Percentiles rank a stretch among this genome's conserved stretches.
phyloP scores from a whole-genome alignment of 2,329 filamentous ascomycete genomes.

The Phoma sp. region DNA sequence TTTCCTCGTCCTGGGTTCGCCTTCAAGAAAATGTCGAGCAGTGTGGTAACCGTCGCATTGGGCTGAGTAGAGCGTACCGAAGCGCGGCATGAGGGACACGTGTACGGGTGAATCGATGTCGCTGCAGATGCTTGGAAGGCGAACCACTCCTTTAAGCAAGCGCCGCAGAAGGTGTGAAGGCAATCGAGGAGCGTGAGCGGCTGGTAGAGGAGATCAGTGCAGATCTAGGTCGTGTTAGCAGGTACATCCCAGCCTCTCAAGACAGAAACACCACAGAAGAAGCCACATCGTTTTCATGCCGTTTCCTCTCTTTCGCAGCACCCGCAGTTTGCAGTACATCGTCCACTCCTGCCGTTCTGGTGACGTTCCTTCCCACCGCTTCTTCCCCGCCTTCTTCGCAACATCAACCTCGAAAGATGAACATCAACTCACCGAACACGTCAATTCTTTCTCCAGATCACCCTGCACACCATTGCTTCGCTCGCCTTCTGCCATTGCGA shows the following conservation, averaged over 20 bases:
- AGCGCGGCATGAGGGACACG: constrained; percentile 91
- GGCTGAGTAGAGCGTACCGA: constrained; percentile 84
- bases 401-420: constrained; percentile 18
- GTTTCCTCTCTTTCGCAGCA: background rate
- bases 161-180: constrained; percentile 94
- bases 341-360: constrained; percentile 1
- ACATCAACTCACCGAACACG: constrained; percentile 79
- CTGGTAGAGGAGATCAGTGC: constrained; percentile 92
- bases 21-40: constrained; percentile 86
- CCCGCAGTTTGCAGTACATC: background rate
- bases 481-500: constrained; percentile 45
- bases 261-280: constrained; percentile 3
- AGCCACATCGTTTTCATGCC: background rate
- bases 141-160: constrained; percentile 97
- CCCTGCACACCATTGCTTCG: constrained; percentile 54
- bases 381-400: constrained; percentile 16
- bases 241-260: constrained; percentile 16
- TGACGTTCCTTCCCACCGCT: background rate
- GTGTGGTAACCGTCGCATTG: constrained; percentile 87
- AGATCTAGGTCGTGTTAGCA: constrained; percentile 71
- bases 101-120: constrained; percentile 68
- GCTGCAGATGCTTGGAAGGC: constrained; percentile 73
- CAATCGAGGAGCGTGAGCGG: constrained; percentile 91
- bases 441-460: constrained; percentile 92
- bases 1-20: constrained; percentile 80